Conservation (phyloP, 306 rosid genomes). For the Spatholobus suberectus region DNA sequence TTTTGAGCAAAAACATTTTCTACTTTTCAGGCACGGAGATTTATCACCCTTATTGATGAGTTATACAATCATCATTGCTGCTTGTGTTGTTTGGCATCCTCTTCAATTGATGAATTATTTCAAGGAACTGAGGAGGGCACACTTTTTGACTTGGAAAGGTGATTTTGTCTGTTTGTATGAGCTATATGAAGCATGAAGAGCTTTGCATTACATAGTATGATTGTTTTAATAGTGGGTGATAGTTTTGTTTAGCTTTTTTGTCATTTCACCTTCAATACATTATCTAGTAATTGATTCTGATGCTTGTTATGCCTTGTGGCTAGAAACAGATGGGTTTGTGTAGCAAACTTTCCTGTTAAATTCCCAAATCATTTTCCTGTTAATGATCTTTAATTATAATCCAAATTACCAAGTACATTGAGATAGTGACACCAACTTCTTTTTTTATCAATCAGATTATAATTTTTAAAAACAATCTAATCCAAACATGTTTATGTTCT, state of each 20-base stretch:
- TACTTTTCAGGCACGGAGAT: conserved; percentile 79
- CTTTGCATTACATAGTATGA: conserved; percentile 12
- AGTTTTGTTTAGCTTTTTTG: conserved; percentile 2
- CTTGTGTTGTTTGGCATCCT: conserved; percentile 79
- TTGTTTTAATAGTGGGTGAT: conserved; percentile 20
- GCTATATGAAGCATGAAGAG: conserved; percentile 21
- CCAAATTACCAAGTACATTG: background rate
- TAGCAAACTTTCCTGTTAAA: background rate
- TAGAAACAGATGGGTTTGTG: background rate
- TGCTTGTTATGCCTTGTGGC: conserved; percentile 25
- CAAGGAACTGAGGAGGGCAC: conserved; percentile 97
- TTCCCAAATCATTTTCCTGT: conserved; percentile 4
- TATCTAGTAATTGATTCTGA: conserved; percentile 8
- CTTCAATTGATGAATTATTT: conserved; percentile 88
- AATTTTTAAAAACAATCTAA: background rate
- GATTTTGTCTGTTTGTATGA: conserved; percentile 33
- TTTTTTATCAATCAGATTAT: background rate
- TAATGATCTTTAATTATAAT: background rate
- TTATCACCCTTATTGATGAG: conserved; percentile 93
- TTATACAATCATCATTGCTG: conserved; percentile 91
- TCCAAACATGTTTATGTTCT: background rate
- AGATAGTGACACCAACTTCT: background rate
- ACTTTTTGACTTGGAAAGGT: conserved; percentile 97
- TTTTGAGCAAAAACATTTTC: conserved; percentile 14
- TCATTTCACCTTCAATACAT: conserved; percentile 29